Base-by-base conservation (phyloP, 768 basidiomycete species). In the Phaeotremella skinneri region DNA sequence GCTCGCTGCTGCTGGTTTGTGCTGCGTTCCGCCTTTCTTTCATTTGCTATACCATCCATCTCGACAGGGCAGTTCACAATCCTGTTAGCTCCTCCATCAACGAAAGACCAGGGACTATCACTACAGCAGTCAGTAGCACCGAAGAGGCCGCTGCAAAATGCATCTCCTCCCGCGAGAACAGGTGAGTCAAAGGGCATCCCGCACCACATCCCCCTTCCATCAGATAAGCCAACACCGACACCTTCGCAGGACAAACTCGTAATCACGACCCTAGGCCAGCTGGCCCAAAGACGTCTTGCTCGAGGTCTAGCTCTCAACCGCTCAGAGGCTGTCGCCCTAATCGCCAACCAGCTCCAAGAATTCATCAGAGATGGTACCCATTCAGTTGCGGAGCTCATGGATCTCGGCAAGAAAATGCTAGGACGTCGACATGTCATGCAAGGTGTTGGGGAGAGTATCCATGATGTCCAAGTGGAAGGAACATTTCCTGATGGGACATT, bases 251-350 rank as follows among this genome's bases (percentile, higher is more conserved):
- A 77, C 63, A 77, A 77, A 50, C 69, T 77, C 60, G 51, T 75
- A 41, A 56, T 75, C 43, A 52, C 69, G 29, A 67, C 73, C 25
- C 62, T 78, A 26, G 96, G 96, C 23, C 85, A 83, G 61, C 84
- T 98, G 17, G 91, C 96, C 1, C 94, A 98, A 78, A 88, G 91
- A 69, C 87, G 96, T 39, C 85, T 99, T 16, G 94, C 94, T 3
- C 84, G 96, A n/a, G 96, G 96, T 7, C 75, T 94, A 32, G 83
- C 83, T 55, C 83, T 98, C 55, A 98, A 98, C 78, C 79, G 85
- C 61, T 83, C 89, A 2, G 96, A 99, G 78, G 87, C 92, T 0
- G 83, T 86, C 14, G 92, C 90, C 1, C 83, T 99, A 7, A 91
- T 99, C 63, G 87, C 91, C 1, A 85, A 85, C n/a, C 88, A 90